Percentiles rank a stretch among this genome's conserved stretches.
These are phyloP conservation scores for Podaxis rugospora DNA, from an alignment of 768 basidiomycete species.

Conservation along the genomic window DNA sequence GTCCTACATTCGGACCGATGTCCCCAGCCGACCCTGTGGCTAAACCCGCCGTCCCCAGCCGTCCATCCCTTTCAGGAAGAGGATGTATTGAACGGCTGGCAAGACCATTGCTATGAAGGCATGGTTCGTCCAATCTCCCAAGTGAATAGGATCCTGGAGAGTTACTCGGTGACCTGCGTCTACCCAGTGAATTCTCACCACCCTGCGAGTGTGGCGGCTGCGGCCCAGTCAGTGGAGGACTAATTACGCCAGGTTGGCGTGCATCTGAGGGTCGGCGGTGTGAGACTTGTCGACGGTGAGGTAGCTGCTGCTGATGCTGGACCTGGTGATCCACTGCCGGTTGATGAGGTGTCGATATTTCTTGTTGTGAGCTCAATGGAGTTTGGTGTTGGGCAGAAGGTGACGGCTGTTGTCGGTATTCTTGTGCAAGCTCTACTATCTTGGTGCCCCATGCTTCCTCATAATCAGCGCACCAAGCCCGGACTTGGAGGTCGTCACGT, in stretches of 20 bases:
- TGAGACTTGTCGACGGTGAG: constrained; percentile 19
- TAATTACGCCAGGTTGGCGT: constrained; percentile 20
- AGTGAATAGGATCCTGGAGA: constrained; percentile 27
- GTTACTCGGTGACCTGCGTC: constrained; percentile 22
- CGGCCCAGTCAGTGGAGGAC: constrained; percentile 20
- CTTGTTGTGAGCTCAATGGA: constrained; percentile 18
- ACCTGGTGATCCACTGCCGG: constrained; percentile 16
- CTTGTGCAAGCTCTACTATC: constrained; percentile 43
- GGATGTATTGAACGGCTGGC: constrained; percentile 14
- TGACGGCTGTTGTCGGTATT: constrained; percentile 33
- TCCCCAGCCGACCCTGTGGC: constrained; percentile 13
- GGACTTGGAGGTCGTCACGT: constrained; percentile 48
- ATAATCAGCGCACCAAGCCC: constrained; percentile 58
- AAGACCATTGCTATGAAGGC: constrained; percentile 21
- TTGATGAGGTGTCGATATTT: constrained; percentile 17
- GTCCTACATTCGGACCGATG: constrained; percentile 16
- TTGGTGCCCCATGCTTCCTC: constrained; percentile 65
- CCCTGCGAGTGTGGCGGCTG: constrained; percentile 27
- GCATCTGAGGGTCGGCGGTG: constrained; percentile 30
- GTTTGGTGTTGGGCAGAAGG: constrained; percentile 29
- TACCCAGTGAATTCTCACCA: constrained; percentile 17
- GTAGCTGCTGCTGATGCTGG: constrained; percentile 15
- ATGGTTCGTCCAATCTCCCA: constrained; percentile 32
- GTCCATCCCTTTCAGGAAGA: constrained; percentile 17
- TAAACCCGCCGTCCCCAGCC: constrained; percentile 12